Conservation (phyloP, 495 filamentous ascomycete genomes). For the Aspergillus nidulans region DNA sequence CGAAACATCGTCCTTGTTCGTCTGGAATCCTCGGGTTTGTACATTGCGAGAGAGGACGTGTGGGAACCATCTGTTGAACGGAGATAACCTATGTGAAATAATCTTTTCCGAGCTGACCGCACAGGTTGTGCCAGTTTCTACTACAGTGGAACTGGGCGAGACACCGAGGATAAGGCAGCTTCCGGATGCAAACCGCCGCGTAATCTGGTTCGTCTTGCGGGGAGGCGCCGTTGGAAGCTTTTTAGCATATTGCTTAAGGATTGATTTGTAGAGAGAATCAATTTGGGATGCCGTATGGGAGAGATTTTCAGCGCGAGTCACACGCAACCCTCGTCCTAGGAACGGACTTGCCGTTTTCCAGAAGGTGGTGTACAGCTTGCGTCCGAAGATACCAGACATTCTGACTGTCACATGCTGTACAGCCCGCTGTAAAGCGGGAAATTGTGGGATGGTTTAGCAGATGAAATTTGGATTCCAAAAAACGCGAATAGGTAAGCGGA, state of each 20-base stretch:
- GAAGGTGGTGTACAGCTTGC: constrained; percentile 45
- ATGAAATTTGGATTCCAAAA: neutral
- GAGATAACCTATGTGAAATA: constrained; percentile 19
- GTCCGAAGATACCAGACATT: constrained; percentile 53
- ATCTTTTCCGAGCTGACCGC: constrained; percentile 30
- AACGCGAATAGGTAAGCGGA: neutral
- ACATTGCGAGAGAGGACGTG: constrained; percentile 10
- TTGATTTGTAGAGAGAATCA: constrained; percentile 16
- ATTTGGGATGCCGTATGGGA: constrained; percentile 13
- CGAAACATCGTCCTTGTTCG: constrained; percentile 20
- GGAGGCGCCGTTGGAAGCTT: constrained; percentile 17
- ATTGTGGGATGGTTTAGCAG: neutral
- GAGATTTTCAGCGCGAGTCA: constrained; percentile 23
- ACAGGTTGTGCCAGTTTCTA: constrained; percentile 34
- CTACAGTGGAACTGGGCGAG: constrained; percentile 31
- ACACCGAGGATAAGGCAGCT: constrained; percentile 34
- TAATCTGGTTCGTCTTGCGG: constrained; percentile 25
- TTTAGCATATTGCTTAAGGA: constrained; percentile 18
- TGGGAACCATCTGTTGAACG: constrained; percentile 14
- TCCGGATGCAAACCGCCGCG: constrained; percentile 36
- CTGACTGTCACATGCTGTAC: constrained; percentile 43
- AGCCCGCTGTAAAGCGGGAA: constrained; percentile 5
- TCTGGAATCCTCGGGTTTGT: constrained; percentile 36
- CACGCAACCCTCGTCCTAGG: constrained; percentile 37
- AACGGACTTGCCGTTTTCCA: constrained; percentile 41